These are phyloP conservation scores for Chytriomyces sp. DNA, from an alignment of 192 early-diverging fungal genomes.

Conservation along the genomic window DNA sequence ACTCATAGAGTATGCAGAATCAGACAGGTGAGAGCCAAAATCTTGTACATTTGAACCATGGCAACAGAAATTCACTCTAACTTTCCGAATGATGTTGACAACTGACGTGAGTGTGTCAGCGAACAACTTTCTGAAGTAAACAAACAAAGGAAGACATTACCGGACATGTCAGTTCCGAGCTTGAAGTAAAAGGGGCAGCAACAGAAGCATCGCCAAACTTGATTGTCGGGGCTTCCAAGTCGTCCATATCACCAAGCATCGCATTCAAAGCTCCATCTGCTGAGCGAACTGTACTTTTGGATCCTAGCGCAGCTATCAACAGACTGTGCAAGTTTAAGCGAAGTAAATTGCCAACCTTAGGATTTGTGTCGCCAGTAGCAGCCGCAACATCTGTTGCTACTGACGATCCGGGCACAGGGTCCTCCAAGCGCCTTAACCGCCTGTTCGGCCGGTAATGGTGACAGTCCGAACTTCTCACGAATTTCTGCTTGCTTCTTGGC, in stretches of 20 bases:
- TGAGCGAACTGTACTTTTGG: conserved; percentile 26
- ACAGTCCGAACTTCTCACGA: conserved; percentile 76
- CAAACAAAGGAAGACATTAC: conserved; percentile 41
- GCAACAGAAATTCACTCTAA: conserved; percentile 96
- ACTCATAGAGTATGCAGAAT: conserved; percentile 96
- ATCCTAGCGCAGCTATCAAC: conserved; percentile 29
- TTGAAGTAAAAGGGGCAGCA: conserved; percentile 99
- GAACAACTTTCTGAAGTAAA: background rate
- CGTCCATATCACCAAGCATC: conserved; percentile 46
- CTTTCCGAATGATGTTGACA: conserved; percentile 93
- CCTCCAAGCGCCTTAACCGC: too few relatives aligned
- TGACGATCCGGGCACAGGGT: conserved; percentile 52
- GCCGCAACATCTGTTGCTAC: background rate
- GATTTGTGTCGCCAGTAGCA: background rate
- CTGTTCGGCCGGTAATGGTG: too few relatives aligned
- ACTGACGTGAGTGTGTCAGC: conserved; percentile 50
- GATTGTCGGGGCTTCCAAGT: conserved; percentile 81
- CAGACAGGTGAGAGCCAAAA: conserved; percentile 94
- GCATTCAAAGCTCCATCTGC: conserved; percentile 38
- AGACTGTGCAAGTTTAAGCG: too few relatives aligned
- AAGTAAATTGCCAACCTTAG: too few relatives aligned
- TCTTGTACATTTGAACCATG: conserved; percentile 99
- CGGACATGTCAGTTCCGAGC: conserved; percentile 83
- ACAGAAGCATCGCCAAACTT: conserved; percentile 99
- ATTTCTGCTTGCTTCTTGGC: conserved; percentile 90